These are phyloP conservation scores for Salix brachista DNA, from an alignment of 345 rosid species.

Conservation along the genomic window DNA sequence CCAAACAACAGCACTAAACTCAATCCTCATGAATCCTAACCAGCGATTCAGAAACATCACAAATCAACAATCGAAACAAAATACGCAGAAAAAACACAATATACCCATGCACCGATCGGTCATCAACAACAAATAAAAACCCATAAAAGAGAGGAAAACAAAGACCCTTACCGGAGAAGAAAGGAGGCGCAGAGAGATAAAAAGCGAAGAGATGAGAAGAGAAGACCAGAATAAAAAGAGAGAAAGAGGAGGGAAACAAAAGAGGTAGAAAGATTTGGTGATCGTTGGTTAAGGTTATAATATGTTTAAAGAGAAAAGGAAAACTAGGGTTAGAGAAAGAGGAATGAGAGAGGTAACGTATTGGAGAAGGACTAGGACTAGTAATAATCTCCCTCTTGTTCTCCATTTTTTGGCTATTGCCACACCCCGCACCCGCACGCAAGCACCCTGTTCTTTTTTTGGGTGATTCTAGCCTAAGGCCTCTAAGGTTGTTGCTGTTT, in stretches of 20 bases:
- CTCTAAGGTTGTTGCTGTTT: slow-evolving; percentile 6
- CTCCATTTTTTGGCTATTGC: slow-evolving; percentile 82
- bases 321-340: slow-evolving; percentile 21
- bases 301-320: slow-evolving; percentile 41
- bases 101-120: slow-evolving; percentile 9
- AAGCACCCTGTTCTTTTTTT: slow-evolving; percentile 13
- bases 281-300: slow-evolving; percentile 9
- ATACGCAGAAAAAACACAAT: background rate
- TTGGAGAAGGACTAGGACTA: slow-evolving; percentile 25
- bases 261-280: background rate
- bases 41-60: background rate
- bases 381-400: slow-evolving; percentile 42
- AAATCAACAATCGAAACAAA: slow-evolving; percentile 9
- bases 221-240: background rate
- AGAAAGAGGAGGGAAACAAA: slow-evolving; percentile 11
- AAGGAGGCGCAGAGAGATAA: background rate
- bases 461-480: background rate
- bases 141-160: background rate
- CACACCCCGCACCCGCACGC: slow-evolving; percentile 37
- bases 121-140: background rate
- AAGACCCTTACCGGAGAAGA: background rate
- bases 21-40: background rate
- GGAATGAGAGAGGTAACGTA: slow-evolving; percentile 39
- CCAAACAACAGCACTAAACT: background rate
- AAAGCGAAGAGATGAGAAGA: background rate